Evolutionary conservation across 805 yeast species (phyloP).

Genomic region (Priceomyces castillae): DNA sequence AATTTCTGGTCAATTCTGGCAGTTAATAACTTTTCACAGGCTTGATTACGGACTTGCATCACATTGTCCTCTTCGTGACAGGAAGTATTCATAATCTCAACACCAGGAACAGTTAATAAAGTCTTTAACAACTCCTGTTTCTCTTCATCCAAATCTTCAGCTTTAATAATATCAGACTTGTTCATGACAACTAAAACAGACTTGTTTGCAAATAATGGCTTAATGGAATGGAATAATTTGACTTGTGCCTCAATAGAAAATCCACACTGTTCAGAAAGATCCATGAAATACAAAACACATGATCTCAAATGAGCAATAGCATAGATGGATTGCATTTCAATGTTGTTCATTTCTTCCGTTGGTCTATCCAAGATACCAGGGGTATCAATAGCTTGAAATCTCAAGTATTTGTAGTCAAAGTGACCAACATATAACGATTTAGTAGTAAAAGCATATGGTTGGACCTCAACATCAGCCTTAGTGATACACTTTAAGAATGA

Average conservation of each 20-base stretch:
- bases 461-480: slow-evolving; percentile 98
- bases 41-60: slow-evolving; percentile 93
- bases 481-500: slow-evolving; percentile 91
- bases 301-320: slow-evolving; percentile 98
- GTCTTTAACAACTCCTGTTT: slow-evolving; percentile 69
- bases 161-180: slow-evolving; percentile 86
- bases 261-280: slow-evolving; percentile 98
- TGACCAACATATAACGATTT: slow-evolving; percentile 97
- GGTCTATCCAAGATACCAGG: slow-evolving; percentile 99
- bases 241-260: slow-evolving; percentile 97
- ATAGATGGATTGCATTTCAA: slow-evolving; percentile 98
- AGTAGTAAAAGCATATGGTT: slow-evolving; percentile 99
- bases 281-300: slow-evolving; percentile 96
- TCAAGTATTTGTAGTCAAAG: slow-evolving; percentile 93
- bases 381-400: slow-evolving; percentile 98
- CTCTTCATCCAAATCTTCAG: slow-evolving; percentile 78
- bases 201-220: slow-evolving; percentile 95
- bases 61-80: slow-evolving; percentile 93
- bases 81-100: slow-evolving; percentile 89
- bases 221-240: slow-evolving; percentile 92
- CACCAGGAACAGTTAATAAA: slow-evolving; percentile 67
- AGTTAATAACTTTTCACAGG: slow-evolving; percentile 94
- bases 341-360: slow-evolving; percentile 98
- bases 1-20: slow-evolving; percentile 95
- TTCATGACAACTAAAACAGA: slow-evolving; percentile 93